Percentiles rank a stretch among this genome's conserved stretches.
These are phyloP conservation scores for Aegle marmelos DNA, from an alignment of 345 rosid genomes.

Conservation along the genomic window DNA sequence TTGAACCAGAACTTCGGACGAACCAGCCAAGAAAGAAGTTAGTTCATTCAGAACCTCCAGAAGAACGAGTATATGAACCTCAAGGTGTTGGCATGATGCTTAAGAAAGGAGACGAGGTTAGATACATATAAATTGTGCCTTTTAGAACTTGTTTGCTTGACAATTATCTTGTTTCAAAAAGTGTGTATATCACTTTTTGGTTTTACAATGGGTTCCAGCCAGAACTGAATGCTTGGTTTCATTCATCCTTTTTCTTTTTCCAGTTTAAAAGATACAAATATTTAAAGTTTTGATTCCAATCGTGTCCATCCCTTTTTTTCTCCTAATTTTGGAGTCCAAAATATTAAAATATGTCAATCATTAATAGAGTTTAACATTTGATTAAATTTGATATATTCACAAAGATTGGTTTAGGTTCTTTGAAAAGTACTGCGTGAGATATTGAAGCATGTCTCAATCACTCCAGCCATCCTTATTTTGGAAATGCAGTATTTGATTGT, in stretches of 20 bases:
- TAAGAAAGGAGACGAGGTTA: conserved; percentile 86
- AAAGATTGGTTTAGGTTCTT: neutral
- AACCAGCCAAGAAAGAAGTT: conserved; percentile 72
- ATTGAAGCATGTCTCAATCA: neutral
- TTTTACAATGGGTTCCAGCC: neutral
- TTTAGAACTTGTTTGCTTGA: neutral
- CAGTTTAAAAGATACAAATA: neutral
- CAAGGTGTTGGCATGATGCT: conserved; percentile 67
- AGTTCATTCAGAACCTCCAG: conserved; percentile 55
- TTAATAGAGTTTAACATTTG: neutral
- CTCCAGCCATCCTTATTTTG: neutral
- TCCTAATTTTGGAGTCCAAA: neutral
- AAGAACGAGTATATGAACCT: conserved; percentile 68
- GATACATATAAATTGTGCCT: conserved; percentile 9
- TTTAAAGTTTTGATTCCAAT: neutral
- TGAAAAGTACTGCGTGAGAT: neutral
- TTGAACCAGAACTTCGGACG: conserved; percentile 82
- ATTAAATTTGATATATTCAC: neutral
- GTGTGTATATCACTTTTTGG: neutral
- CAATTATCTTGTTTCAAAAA: neutral
- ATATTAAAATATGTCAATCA: neutral
- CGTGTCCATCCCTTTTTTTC: neutral
- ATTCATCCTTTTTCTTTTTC: neutral
- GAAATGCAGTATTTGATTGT: neutral
- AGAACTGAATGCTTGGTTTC: neutral